Evolutionary conservation across 2,329 filamentous ascomycete species (phyloP).

Genomic region (Didymella arachidicola): DNA sequence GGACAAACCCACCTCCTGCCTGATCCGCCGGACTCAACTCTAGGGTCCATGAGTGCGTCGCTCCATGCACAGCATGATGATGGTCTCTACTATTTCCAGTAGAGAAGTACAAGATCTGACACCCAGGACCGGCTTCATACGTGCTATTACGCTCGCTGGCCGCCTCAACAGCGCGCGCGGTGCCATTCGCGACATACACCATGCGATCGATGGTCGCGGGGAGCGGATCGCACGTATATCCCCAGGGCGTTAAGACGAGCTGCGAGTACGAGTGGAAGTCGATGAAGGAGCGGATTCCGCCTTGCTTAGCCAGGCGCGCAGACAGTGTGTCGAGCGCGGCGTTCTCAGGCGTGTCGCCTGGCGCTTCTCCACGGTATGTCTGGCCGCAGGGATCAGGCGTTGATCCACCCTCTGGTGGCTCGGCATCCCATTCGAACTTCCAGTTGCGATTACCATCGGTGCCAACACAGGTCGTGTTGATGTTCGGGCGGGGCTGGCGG

Average conservation of each 20-base stretch:
- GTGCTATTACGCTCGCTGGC: constrained; percentile 44
- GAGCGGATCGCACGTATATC: constrained; percentile 50
- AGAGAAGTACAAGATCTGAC: constrained; percentile 66
- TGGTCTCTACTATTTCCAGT: constrained; percentile 56
- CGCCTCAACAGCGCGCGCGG: constrained; percentile 58
- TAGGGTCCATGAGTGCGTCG: constrained; percentile 56
- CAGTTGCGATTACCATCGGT: constrained; percentile 50
- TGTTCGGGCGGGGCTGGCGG: constrained; percentile 40
- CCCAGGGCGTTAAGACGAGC: constrained; percentile 65
- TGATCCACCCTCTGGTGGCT: constrained; percentile 35
- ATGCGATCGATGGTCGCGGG: constrained; percentile 60
- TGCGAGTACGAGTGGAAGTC: constrained; percentile 71
- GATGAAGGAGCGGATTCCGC: constrained; percentile 65
- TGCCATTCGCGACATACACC: constrained; percentile 45
- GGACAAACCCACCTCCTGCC: constrained; percentile 57
- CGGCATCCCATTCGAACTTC: constrained; percentile 43
- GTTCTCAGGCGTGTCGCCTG: constrained; percentile 44
- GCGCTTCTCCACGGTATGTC: constrained; percentile 43
- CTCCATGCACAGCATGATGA: constrained; percentile 50
- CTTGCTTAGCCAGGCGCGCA: constrained; percentile 47
- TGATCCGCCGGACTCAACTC: constrained; percentile 56
- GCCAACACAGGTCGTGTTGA: constrained; percentile 40
- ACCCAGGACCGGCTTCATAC: constrained; percentile 58
- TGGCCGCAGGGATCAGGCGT: constrained; percentile 44
- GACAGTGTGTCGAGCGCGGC: constrained; percentile 56